phyloP scores from a whole-genome alignment of 768 basidiomycete species.

The Coprinopsis sp. region DNA sequence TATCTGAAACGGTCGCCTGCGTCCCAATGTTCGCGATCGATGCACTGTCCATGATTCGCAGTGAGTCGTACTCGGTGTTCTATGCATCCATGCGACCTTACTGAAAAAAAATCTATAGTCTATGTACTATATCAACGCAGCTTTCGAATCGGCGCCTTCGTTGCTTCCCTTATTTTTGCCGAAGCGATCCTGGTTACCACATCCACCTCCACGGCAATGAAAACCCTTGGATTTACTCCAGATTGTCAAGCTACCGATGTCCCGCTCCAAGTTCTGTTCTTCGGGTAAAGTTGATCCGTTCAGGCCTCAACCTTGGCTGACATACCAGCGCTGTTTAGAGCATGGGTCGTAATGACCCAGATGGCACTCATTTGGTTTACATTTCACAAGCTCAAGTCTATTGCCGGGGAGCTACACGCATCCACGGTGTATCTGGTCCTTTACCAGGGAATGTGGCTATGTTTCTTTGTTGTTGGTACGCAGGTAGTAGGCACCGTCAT shows the following conservation, averaged over 20 bases:
- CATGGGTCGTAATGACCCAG: slow-evolving; percentile 4
- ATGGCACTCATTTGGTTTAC: slow-evolving; percentile 5
- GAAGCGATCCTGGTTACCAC: slow-evolving; percentile 11
- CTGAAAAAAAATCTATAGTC: too few relatives aligned
- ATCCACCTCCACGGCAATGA: slow-evolving; percentile 3
- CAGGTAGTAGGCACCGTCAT: background rate
- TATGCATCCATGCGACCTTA: too few relatives aligned
- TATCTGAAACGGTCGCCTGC: background rate
- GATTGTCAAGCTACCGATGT: slow-evolving; percentile 6
- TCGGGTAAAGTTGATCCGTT: slow-evolving; percentile 3
- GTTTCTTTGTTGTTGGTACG: slow-evolving; percentile 2
- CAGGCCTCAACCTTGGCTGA: background rate
- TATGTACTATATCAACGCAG: slow-evolving; percentile 10
- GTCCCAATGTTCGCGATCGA: slow-evolving; percentile 8
- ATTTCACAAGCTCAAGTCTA: slow-evolving; percentile 2
- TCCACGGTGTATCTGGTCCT: slow-evolving; percentile 6
- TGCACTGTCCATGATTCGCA: slow-evolving; percentile 9
- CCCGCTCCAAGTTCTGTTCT: slow-evolving; percentile 5
- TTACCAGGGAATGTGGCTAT: slow-evolving; percentile 8
- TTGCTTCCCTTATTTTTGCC: slow-evolving; percentile 5
- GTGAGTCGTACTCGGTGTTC: background rate
- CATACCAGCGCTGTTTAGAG: background rate
- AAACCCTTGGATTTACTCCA: slow-evolving; percentile 4
- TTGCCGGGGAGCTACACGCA: slow-evolving; percentile 5
- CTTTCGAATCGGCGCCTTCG: slow-evolving; percentile 5